Percentiles rank a stretch among this genome's conserved stretches.
These are phyloP conservation scores for Plectosphaerella sp. DNA, from an alignment of 2,329 filamentous ascomycete genomes.

Conservation along the genomic window DNA sequence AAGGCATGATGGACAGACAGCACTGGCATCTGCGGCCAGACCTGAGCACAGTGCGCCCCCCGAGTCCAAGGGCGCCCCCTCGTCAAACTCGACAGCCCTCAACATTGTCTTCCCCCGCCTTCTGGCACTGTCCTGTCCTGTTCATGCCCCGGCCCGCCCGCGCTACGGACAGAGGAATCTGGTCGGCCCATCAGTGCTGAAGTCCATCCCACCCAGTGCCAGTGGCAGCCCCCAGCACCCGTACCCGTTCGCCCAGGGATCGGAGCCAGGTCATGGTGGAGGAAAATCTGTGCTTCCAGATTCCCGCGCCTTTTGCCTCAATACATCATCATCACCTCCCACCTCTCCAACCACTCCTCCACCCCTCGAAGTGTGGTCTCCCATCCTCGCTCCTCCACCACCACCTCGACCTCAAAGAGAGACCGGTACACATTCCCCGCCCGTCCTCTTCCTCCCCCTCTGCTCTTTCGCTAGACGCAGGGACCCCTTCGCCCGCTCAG, in stretches of 20 bases:
- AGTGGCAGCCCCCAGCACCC: neutral
- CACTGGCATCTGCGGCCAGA: no score
- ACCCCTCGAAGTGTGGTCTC: slow-evolving; percentile 5
- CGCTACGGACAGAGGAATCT: no score
- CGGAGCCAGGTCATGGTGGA: neutral
- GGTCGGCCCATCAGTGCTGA: no score
- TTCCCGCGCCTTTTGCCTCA: slow-evolving; percentile 9
- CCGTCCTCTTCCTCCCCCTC: slow-evolving; percentile 8
- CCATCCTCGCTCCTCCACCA: slow-evolving; percentile 1
- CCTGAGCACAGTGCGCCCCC: no score
- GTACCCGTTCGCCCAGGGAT: neutral
- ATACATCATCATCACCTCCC: slow-evolving; percentile 12
- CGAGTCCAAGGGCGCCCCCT: no score
- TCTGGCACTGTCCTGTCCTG: no score
- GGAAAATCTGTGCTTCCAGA: slow-evolving; percentile 4
- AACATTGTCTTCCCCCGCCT: no score
- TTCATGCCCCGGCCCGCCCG: no score
- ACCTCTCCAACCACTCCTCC: slow-evolving; percentile 7
- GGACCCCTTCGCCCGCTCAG: slow-evolving; percentile 2
- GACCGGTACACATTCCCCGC: slow-evolving; percentile 2
- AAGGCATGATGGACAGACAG: no score
- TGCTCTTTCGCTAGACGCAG: slow-evolving; percentile 16
- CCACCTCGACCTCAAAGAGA: neutral
- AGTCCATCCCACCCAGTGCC: no score
- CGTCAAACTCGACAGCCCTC: no score